These are phyloP conservation scores for Claviceps sp. DNA, from an alignment of 2,329 filamentous ascomycete species.

Conservation along the genomic window DNA sequence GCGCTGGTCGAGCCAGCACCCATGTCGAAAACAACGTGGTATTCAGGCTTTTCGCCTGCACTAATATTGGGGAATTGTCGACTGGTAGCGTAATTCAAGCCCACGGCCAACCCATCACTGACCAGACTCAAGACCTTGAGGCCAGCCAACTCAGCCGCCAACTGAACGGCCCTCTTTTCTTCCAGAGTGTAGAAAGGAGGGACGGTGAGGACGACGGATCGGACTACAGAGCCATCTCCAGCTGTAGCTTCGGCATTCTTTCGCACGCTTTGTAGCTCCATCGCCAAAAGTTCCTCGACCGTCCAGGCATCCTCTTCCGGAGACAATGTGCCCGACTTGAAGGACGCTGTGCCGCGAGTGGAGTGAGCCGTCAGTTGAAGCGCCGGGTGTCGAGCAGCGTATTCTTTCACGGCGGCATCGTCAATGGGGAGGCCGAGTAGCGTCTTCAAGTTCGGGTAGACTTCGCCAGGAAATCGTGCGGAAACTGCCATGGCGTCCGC, in stretches of 20 bases:
- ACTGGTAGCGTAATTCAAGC: slow-evolving; percentile 86
- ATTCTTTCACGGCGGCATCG: slow-evolving; percentile 51
- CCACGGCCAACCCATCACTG: slow-evolving; percentile 83
- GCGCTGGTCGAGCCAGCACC: slow-evolving; percentile 89
- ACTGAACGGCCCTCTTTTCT: slow-evolving; percentile 74
- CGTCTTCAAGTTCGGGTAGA: slow-evolving; percentile 87
- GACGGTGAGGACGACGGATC: slow-evolving; percentile 76
- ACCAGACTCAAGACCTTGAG: slow-evolving; percentile 75
- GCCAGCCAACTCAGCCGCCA: slow-evolving; percentile 78
- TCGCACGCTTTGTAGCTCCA: slow-evolving; percentile 87
- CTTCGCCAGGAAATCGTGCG: slow-evolving; percentile 79
- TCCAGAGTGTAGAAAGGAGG: slow-evolving; percentile 82
- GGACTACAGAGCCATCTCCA: slow-evolving; percentile 58
- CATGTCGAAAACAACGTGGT: slow-evolving; percentile 95
- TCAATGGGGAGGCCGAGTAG: slow-evolving; percentile 63
- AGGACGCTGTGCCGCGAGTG: slow-evolving; percentile 57
- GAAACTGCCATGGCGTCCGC: slow-evolving; percentile 80
- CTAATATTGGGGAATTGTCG: slow-evolving; percentile 77
- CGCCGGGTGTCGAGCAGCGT: slow-evolving; percentile 63
- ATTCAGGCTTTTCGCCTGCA: slow-evolving; percentile 74
- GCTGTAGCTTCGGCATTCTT: slow-evolving; percentile 77
- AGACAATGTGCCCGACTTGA: slow-evolving; percentile 60
- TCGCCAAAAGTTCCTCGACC: slow-evolving; percentile 87
- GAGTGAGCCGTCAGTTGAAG: slow-evolving; percentile 51
- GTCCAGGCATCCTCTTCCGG: slow-evolving; percentile 53